Conservation (phyloP, 495 filamentous ascomycete genomes). For the Elasticomyces elasticus region DNA sequence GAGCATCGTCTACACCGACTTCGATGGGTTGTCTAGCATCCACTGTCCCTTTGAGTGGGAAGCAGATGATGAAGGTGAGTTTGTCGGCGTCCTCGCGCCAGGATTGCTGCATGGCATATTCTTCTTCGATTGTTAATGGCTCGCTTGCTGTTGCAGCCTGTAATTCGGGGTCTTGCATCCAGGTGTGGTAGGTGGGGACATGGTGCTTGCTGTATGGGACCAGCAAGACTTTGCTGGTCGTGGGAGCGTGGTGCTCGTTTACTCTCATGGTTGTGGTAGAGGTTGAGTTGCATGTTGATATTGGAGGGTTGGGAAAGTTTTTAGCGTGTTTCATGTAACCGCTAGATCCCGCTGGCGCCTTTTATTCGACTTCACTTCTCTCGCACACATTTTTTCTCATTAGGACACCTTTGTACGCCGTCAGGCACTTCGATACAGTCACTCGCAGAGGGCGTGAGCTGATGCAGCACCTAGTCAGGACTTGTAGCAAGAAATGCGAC, state of each 20-base stretch:
- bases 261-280: background rate
- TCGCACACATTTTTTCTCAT: no score
- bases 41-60: constrained; percentile 9
- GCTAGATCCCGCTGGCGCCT: no score
- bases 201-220: constrained; percentile 78
- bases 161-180: constrained; percentile 84
- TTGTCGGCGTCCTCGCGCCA: constrained; percentile 73
- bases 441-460: no score
- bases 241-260: constrained; percentile 45
- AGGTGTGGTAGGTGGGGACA: constrained; percentile 71
- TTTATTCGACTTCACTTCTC: no score
- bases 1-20: constrained; percentile 39
- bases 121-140: constrained; percentile 61
- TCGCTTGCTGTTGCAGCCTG: constrained; percentile 78
- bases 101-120: constrained; percentile 73
- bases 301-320: no score
- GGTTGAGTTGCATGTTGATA: no score
- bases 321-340: no score
- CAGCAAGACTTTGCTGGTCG: constrained; percentile 54
- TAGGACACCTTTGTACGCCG: no score
- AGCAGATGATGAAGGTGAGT: constrained; percentile 61
- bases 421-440: no score
- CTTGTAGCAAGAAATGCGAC: no score
- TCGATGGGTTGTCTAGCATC: constrained; percentile 9
- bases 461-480: no score